Base-by-base conservation (phyloP, 805 yeast species). In the Metschnikowia picachoensis region DNA sequence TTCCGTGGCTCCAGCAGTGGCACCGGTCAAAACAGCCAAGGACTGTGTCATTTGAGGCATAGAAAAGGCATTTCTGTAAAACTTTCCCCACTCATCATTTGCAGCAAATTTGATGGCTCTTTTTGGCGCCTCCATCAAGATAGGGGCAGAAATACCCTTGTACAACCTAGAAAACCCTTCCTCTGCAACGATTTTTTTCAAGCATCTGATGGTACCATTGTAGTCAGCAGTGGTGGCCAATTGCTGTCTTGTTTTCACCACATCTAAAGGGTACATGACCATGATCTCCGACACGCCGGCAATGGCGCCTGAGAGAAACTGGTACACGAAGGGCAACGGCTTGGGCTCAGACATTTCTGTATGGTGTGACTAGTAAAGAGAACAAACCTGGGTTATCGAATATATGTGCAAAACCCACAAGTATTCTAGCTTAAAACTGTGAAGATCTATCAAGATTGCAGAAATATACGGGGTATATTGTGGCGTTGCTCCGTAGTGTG, bases 61-160 rank as follows among this genome's bases (percentile, higher is more conserved):
- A 43, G 88, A 95, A 64, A 91, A 89, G 16, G 71, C 64, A 29
- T 74, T 73, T 56, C 80, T 80, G 77, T 90, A 92, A 56, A 90
- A 67, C 66, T 85, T 85, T 43, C 96, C 92, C 85, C 96, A 94
- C 66, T 89, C 95, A 65, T 94, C 99, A 65, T 94, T 94, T 51
- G 97, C 96, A 43, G 98, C 97, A 65, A 94, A 94, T 68, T 94
- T 94, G 55, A 96, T 91, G 35, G 99, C 99, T 74, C 99, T 83
- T 76, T 94, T 94, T 54, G 99, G 99, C 12, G 98, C 99, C 68
- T 94, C 99, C 99, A 94, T 94, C 60, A 94, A 75, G 57, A 94
- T 88, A 30, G 99, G 99, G 20, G 99, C 96, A 29, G 87, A 73
- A 60, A 94, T 94, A 55, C 99, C 99, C 63, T 91, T 83, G 71